Conservation (phyloP, 768 basidiomycete species). For the Calocera cornea region DNA sequence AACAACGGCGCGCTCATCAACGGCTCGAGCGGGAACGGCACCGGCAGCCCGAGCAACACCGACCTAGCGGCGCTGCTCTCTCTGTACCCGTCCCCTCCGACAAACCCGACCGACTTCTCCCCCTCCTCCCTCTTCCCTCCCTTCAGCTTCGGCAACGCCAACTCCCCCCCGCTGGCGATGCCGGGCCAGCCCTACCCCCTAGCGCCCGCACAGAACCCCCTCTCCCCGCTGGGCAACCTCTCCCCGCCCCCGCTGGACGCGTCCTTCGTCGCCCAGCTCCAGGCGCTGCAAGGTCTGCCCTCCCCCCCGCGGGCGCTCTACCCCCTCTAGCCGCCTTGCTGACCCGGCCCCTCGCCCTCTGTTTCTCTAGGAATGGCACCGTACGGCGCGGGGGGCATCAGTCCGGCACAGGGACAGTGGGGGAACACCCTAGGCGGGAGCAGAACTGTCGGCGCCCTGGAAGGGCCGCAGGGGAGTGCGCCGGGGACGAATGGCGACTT, state of each 20-base stretch:
- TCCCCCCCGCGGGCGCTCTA: neutral
- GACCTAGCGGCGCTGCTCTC: neutral
- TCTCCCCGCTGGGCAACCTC: neutral
- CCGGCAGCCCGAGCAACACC: neutral
- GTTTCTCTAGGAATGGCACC: neutral
- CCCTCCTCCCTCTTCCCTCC: slow-evolving; percentile 1
- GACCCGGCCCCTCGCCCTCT: neutral
- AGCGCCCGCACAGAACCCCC: neutral
- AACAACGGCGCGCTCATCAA: neutral
- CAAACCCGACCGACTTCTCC: neutral
- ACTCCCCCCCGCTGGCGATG: neutral
- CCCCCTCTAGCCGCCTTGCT: neutral
- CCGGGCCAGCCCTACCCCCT: neutral
- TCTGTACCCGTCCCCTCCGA: neutral
- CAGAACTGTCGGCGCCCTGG: neutral
- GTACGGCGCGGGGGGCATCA: neutral
- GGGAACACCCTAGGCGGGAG: neutral
- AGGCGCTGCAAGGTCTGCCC: neutral
- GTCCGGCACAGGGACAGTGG: neutral
- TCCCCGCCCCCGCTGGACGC: neutral
- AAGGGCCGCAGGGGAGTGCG: neutral
- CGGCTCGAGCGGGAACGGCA: neutral
- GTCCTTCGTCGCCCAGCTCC: neutral
- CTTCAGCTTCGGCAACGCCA: neutral
- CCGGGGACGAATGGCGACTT: neutral